phyloP scores from a whole-genome alignment of 1,139 yeast genomes.

The Pichia sp. region DNA sequence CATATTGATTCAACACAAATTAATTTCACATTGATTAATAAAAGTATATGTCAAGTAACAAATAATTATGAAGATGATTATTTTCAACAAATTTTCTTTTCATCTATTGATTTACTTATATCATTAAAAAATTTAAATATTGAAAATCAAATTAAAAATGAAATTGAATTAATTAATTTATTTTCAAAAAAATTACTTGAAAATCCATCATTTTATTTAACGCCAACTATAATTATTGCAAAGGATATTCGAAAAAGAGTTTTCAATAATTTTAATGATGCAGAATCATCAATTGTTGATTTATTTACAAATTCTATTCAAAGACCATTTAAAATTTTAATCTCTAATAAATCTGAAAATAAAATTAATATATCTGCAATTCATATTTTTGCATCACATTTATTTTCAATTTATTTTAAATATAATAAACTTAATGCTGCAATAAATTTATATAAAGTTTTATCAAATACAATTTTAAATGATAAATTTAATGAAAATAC shows the following conservation, averaged over 20 bases:
- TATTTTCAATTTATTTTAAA: conserved; percentile 67
- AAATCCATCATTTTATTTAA: conserved; percentile 9
- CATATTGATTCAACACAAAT: not conserved
- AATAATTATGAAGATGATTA: not conserved
- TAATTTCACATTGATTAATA: conserved; percentile 3
- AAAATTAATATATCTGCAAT: conserved; percentile 63
- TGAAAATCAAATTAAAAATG: conserved; percentile 3
- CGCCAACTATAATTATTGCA: conserved; percentile 8
- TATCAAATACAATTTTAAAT: conserved; percentile 25
- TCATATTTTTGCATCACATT: conserved; percentile 57
- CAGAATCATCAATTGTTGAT: conserved; percentile 30
- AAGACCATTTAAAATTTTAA: conserved; percentile 67
- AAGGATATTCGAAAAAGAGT: conserved; percentile 6
- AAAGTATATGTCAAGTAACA: not conserved
- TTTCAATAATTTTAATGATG: not conserved
- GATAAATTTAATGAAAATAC: conserved; percentile 20
- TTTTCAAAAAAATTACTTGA: conserved; percentile 6
- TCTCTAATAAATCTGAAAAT: conserved; percentile 67
- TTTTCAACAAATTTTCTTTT: conserved; percentile 7
- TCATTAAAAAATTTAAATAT: not conserved
- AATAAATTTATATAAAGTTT: conserved; percentile 69
- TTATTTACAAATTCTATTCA: conserved; percentile 63
- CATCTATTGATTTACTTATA: conserved; percentile 3
- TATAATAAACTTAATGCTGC: conserved; percentile 71
- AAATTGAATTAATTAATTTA: conserved; percentile 5